These are phyloP conservation scores for Pythium utonaiense DNA, from an alignment of 352 stramenopile species.

Conservation along the genomic window DNA sequence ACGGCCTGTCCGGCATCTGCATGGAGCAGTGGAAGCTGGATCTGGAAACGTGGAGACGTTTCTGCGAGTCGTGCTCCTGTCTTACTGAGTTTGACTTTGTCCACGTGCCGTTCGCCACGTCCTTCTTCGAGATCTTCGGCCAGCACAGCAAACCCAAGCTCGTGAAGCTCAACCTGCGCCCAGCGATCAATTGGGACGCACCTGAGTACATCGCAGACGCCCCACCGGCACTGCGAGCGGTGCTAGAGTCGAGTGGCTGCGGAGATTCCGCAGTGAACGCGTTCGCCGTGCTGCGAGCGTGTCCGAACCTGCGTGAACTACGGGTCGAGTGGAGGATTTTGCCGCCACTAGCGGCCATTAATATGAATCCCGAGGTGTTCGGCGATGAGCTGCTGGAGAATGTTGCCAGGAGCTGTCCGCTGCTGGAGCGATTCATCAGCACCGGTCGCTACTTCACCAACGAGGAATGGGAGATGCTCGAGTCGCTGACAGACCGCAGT, in stretches of 20 bases:
- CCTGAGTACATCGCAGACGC: neutral
- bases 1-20: no score
- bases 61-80: neutral
- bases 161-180: conserved; percentile 5
- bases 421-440: neutral
- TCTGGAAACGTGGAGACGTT: conserved; percentile 2
- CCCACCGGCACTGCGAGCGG: no score
- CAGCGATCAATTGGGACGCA: conserved; percentile 3
- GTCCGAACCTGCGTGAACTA: neutral
- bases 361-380: conserved; percentile 5
- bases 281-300: neutral
- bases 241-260: neutral
- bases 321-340: neutral
- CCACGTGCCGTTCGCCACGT: conserved; percentile 7
- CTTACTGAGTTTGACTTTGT: conserved; percentile 16
- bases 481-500: neutral
- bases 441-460: neutral
- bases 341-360: no score
- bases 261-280: neutral
- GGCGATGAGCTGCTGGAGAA: neutral
- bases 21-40: conserved; percentile 17
- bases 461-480: neutral
- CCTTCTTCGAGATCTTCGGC: conserved; percentile 24
- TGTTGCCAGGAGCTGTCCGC: neutral
- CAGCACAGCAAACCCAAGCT: conserved; percentile 16